Percentiles rank a stretch among this genome's conserved stretches.
phyloP scores from a whole-genome alignment of 495 filamentous ascomycete genomes.

The Neurospora tetrasperma region DNA sequence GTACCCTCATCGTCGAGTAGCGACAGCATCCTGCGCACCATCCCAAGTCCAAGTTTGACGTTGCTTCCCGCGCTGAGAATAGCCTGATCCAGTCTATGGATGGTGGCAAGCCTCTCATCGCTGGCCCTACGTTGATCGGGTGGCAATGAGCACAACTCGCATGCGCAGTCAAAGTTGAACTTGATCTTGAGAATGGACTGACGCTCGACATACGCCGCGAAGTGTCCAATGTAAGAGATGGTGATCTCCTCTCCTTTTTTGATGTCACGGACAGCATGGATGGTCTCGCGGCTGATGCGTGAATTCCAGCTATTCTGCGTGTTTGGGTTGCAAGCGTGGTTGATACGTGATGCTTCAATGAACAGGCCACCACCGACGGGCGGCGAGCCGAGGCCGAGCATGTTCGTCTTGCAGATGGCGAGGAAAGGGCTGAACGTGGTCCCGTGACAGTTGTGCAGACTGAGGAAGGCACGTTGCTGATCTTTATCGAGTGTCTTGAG shows the following conservation, averaged over 20 bases:
- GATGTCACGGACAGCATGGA: constrained; percentile 25
- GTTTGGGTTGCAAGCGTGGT: constrained; percentile 29
- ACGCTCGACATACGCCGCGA: constrained; percentile 10
- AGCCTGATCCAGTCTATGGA: not conserved
- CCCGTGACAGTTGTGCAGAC: constrained; percentile 20
- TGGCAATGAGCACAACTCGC: constrained; percentile 22
- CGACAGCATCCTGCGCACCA: not conserved
- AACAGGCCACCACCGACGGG: constrained; percentile 18
- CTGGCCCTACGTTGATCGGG: constrained; percentile 17
- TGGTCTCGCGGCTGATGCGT: constrained; percentile 15
- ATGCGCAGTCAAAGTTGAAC: constrained; percentile 28
- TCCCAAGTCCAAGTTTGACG: not conserved
- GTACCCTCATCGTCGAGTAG: not conserved
- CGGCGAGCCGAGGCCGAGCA: constrained; percentile 15
- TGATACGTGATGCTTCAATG: constrained; percentile 25
- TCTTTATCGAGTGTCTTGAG: not conserved
- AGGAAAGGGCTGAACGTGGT: constrained; percentile 8
- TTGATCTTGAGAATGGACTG: constrained; percentile 13
- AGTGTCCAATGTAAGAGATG: constrained; percentile 20
- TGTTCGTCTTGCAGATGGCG: constrained; percentile 24
- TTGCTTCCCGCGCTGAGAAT: not conserved
- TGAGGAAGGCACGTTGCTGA: constrained; percentile 7
- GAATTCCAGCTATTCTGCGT: constrained; percentile 27
- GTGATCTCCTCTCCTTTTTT: constrained; percentile 29
- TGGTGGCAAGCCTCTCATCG: constrained; percentile 10